phyloP scores from a whole-genome alignment of 2,329 filamentous ascomycete species.

The Hortaea werneckii region DNA sequence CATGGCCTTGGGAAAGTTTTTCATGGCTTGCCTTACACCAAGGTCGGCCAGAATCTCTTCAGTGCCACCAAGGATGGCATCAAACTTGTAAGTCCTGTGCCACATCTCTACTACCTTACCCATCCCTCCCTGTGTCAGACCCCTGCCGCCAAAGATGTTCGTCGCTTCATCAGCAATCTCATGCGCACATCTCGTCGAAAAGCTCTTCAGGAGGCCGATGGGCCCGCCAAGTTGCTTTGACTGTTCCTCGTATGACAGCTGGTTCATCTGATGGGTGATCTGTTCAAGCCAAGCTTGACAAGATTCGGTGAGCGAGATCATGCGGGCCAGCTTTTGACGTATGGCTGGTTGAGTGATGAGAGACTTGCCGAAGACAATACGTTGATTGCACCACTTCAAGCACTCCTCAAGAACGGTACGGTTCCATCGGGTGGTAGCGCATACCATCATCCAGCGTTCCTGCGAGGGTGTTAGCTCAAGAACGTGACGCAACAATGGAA shows the following conservation, averaged over 20 bases:
- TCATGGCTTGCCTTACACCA: constrained; percentile 74
- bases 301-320: constrained; percentile 74
- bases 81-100: constrained; percentile 69
- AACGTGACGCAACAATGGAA: neutral
- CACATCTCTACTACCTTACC: constrained; percentile 75
- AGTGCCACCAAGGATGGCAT: constrained; percentile 58
- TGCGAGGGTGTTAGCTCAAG: constrained; percentile 4
- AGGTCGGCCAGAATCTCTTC: constrained; percentile 76
- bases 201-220: constrained; percentile 74
- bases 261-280: constrained; percentile 79
- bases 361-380: constrained; percentile 72
- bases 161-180: constrained; percentile 76
- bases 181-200: constrained; percentile 63
- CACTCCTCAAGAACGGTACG: constrained; percentile 70
- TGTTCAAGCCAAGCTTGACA: constrained; percentile 78
- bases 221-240: constrained; percentile 66
- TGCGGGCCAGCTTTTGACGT: constrained; percentile 72
- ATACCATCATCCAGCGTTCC: constrained; percentile 31
- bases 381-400: constrained; percentile 81
- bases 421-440: constrained; percentile 52
- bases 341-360: constrained; percentile 77
- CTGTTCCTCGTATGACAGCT: constrained; percentile 72
- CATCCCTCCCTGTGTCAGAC: constrained; percentile 73
- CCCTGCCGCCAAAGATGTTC: constrained; percentile 78
- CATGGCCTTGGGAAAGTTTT: constrained; percentile 74